Evolutionary conservation across 1,284 basidiomycete genomes (phyloP), one percentile per base, ranked within the genome.

Genomic region (Ceratobasidium sp.): DNA sequence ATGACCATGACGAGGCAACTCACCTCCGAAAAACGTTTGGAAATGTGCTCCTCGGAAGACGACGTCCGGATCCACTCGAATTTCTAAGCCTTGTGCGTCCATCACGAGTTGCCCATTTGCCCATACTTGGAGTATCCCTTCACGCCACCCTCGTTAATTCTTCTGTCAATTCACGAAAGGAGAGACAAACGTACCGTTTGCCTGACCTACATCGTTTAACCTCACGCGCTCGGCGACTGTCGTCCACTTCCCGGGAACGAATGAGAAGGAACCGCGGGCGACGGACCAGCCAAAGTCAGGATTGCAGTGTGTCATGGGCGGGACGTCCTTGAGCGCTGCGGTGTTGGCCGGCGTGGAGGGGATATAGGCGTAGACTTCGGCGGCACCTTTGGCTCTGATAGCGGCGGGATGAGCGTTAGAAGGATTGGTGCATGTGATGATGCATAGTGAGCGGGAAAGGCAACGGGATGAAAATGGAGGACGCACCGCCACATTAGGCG

Each of bases 21-120:
- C 75, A 89, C 90, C 90, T 75, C 90, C 91, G 75, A 93, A 93
- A 84, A 93, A 93, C 1, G 91, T 93, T 81, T 92, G 88, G 69
- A 91, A 89, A 79, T 91, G 89, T 79, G 89, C 84, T 3, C 90
- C 90, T 64, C 87, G 87, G 54, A 91, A 85, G 56, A 80, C 82
- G 1, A 60, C 64, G 31, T 82, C 81, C 1, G 82, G 78, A 0
- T 83, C 82, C 1, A 85, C 83, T 14, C 89, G 84, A 0, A 90
- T 77, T 1, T 82, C 79, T 0, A 91, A 79, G 0, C 86, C 85
- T 1, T 78, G 79, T 0, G 85, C 82, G n/a, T 77, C 79, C 2
- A 91, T 84, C 2, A 88, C 87, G 1, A 84, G 85, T 9, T 78
- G 75, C 0, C 89, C 90, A 76, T 91, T 85, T 24, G 89, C 82